phyloP scores from a whole-genome alignment of 2,329 filamentous ascomycete species.

The Dryadomyces quercus-mongolicae region DNA sequence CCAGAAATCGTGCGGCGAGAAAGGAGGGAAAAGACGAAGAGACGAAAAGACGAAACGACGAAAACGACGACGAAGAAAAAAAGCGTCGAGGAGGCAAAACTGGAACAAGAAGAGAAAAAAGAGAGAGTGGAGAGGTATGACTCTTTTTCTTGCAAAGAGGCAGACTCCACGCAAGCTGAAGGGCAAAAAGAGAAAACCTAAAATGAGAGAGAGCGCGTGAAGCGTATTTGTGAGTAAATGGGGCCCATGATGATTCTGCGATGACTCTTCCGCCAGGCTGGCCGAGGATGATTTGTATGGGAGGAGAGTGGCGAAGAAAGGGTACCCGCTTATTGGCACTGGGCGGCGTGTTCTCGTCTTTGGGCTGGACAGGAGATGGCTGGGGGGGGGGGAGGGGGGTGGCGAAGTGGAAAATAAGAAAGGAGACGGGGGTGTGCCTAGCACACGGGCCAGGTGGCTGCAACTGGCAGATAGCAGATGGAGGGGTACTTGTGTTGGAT shows the following conservation, averaged over 20 bases:
- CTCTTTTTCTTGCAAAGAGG: conserved; percentile 7
- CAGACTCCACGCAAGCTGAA: conserved; percentile 1
- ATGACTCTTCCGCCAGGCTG: conserved; percentile 11
- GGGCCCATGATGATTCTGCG: conserved; percentile 11
- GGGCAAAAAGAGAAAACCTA: conserved; percentile 6
- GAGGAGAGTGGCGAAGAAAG: conserved; percentile 8
- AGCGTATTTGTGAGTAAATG: conserved; percentile 13
- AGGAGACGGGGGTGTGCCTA: conserved; percentile 2
- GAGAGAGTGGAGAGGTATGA: conserved; percentile 3
- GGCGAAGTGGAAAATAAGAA: conserved; percentile 9
- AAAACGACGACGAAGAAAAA: not conserved
- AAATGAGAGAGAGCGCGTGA: conserved; percentile 4
- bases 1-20: not conserved
- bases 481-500: conserved; percentile 17
- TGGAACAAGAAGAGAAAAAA: not conserved
- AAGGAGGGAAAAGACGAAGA: not conserved
- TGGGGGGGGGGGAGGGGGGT: conserved; percentile 9
- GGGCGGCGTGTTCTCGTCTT: not conserved
- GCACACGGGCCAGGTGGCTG: conserved; percentile 19
- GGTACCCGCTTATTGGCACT: conserved; percentile 10
- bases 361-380: conserved; percentile 3
- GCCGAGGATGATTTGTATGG: conserved; percentile 1
- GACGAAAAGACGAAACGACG: not conserved
- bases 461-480: conserved; percentile 17
- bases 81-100: conserved; percentile 2